phyloP scores from a whole-genome alignment of 768 basidiomycete species.

The Leccinellum rugosiceps region DNA sequence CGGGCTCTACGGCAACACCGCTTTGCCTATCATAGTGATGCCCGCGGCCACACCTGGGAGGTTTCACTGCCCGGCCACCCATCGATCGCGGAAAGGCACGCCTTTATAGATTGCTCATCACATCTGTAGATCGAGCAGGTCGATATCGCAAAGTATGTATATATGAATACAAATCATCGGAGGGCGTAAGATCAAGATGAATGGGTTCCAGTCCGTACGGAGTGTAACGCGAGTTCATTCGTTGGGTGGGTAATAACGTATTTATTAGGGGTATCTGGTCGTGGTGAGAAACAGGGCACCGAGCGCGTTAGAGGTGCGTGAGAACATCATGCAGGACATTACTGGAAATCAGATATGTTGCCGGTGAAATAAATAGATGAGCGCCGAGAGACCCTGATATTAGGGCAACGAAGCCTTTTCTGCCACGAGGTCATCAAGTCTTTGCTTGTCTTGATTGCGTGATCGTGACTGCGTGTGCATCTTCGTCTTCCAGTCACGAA shows the following conservation, averaged over 20 bases:
- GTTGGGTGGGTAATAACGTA: slow-evolving; percentile 32
- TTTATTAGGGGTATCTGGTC: slow-evolving; percentile 31
- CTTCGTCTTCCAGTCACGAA: slow-evolving; percentile 65
- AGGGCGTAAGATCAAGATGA: slow-evolving; percentile 22
- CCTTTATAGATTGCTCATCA: slow-evolving; percentile 13
- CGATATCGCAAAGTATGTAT: slow-evolving; percentile 16
- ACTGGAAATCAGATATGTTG: slow-evolving; percentile 16
- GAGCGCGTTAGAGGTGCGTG: slow-evolving; percentile 15
- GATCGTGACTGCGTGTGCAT: slow-evolving; percentile 54
- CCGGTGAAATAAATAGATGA: slow-evolving; percentile 20
- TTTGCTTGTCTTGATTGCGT: slow-evolving; percentile 43
- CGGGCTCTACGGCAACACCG: slow-evolving; percentile 6
- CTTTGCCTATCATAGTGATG: slow-evolving; percentile 16
- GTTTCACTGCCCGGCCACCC: slow-evolving; percentile 1
- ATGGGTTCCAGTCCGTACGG: slow-evolving; percentile 4
- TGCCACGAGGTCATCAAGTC: slow-evolving; percentile 49
- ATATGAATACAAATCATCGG: slow-evolving; percentile 31
- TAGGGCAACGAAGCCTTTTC: slow-evolving; percentile 45
- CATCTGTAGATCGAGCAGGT: slow-evolving; percentile 3
- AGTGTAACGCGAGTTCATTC: slow-evolving; percentile 15
- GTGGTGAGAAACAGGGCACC: slow-evolving; percentile 16
- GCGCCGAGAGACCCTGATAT: slow-evolving; percentile 7
- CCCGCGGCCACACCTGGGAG: slow-evolving; percentile 6
- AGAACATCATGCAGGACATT: slow-evolving; percentile 22
- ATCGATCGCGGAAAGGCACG: slow-evolving; percentile 9